Percentiles rank a stretch among this genome's conserved stretches.
Evolutionary conservation across 1,284 basidiomycete species (phyloP).

Genomic region (Melampsora occidentalis): DNA sequence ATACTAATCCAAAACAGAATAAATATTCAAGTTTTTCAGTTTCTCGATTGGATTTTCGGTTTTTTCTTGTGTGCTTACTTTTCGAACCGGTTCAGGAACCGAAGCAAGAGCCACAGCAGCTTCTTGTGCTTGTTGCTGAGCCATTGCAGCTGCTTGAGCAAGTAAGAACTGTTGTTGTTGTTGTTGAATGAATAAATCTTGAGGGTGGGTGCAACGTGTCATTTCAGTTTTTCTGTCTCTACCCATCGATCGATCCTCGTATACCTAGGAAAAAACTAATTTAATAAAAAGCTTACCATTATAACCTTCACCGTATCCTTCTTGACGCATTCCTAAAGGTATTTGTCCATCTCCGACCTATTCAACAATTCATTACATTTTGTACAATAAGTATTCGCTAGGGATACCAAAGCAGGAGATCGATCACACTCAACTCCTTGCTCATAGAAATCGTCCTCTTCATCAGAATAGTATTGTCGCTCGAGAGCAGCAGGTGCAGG

Average conservation of each 20-base stretch:
- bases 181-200: conserved; percentile 38
- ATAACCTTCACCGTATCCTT: conserved; percentile 39
- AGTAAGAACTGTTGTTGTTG: conserved; percentile 39
- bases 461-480: conserved; percentile 41
- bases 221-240: not conserved
- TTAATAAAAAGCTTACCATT: conserved; percentile 21
- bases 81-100: conserved; percentile 52
- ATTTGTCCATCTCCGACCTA: conserved; percentile 40
- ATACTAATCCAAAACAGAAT: conserved; percentile 46
- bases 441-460: conserved; percentile 42
- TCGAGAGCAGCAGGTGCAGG: conserved; percentile 29
- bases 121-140: conserved; percentile 50
- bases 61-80: conserved; percentile 37
- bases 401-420: too few relatives aligned
- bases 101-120: conserved; percentile 50
- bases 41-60: not conserved
- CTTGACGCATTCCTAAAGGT: conserved; percentile 34
- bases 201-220: not conserved
- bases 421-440: conserved; percentile 25
- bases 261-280: not conserved
- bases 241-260: too few relatives aligned
- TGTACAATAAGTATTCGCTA: not conserved
- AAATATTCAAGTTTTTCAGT: too few relatives aligned
- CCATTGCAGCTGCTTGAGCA: conserved; percentile 46
- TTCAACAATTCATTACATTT: not conserved